These are phyloP conservation scores for Mucor ambiguus DNA, from an alignment of 371 early-diverging fungal genomes.

Conservation along the genomic window DNA sequence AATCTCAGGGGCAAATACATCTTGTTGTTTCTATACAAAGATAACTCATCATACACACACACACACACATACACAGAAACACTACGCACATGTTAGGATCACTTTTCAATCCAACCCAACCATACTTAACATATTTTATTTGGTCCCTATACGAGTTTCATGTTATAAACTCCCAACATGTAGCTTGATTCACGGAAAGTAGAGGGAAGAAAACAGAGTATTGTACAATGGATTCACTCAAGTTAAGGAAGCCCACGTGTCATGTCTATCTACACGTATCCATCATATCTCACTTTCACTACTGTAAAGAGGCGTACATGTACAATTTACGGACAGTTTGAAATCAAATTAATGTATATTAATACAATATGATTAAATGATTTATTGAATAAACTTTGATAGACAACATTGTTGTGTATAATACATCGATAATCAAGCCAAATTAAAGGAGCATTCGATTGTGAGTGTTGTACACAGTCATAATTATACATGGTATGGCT, in stretches of 20 bases:
- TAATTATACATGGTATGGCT: not conserved
- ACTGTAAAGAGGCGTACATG: not conserved
- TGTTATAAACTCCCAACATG: not conserved
- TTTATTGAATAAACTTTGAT: not conserved
- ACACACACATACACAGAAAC: not conserved
- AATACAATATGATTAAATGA: not conserved
- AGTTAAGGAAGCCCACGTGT: not conserved
- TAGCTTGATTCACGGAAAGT: not conserved
- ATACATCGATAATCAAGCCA: not conserved
- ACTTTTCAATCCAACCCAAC: constrained; percentile 23
- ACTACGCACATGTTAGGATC: constrained; percentile 16
- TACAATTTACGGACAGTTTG: not conserved
- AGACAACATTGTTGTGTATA: not conserved
- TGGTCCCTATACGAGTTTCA: not conserved
- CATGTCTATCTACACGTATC: not conserved
- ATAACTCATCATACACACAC: not conserved
- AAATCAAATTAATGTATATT: constrained; percentile 2
- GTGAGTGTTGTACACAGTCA: not conserved
- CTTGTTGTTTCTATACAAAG: not conserved
- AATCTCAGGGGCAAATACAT: not conserved
- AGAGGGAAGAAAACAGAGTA: too few species aligned
- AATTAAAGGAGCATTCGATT: not conserved
- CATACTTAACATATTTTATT: constrained; percentile 1
- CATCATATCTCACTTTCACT: too few species aligned
- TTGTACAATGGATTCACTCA: not conserved